Evolutionary conservation across 2,329 filamentous ascomycete species (phyloP).

Genomic region (Reticulascus tulasneorum): DNA sequence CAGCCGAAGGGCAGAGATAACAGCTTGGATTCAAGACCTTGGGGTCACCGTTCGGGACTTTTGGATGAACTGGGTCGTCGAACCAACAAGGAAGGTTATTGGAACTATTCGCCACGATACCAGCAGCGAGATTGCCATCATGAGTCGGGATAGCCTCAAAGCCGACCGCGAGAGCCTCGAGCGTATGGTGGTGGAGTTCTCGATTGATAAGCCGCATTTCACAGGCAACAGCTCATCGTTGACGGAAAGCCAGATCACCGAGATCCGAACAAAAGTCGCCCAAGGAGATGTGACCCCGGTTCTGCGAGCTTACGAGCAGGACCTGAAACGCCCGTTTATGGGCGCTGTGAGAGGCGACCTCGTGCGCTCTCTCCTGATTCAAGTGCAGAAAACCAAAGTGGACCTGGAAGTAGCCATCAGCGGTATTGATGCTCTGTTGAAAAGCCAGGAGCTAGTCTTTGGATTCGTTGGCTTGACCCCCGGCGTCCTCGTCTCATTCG

Average conservation of each 20-base stretch:
- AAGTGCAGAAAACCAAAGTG: constrained; percentile 98
- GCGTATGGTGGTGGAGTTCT: constrained; percentile 97
- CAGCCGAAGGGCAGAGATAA: constrained; percentile 70
- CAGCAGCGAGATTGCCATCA: constrained; percentile 89
- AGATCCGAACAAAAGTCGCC: constrained; percentile 74
- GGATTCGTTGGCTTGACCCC: constrained; percentile 95
- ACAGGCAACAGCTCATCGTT: constrained; percentile 45
- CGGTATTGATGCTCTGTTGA: constrained; percentile 89
- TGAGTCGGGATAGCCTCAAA: constrained; percentile 88
- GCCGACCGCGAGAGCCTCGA: constrained; percentile 90
- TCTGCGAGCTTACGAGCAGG: constrained; percentile 84
- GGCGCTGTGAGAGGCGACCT: constrained; percentile 84
- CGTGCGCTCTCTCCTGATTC: constrained; percentile 85
- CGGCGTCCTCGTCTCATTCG: constrained; percentile 81
- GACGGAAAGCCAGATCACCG: constrained; percentile 64
- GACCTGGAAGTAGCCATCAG: constrained; percentile 95
- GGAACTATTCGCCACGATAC: constrained; percentile 91
- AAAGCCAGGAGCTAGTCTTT: constrained; percentile 95
- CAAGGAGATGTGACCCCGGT: constrained; percentile 94
- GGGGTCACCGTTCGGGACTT: constrained; percentile 81
- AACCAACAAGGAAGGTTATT: constrained; percentile 77
- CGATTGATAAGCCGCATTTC: constrained; percentile 71
- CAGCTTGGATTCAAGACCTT: constrained; percentile 75
- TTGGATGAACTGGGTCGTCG: constrained; percentile 93
- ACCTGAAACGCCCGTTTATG: constrained; percentile 74